Percentiles rank a stretch among this genome's conserved stretches.
These are phyloP conservation scores for Chaetomiaceae sp. DNA, from an alignment of 2,329 filamentous ascomycete genomes.

Conservation along the genomic window DNA sequence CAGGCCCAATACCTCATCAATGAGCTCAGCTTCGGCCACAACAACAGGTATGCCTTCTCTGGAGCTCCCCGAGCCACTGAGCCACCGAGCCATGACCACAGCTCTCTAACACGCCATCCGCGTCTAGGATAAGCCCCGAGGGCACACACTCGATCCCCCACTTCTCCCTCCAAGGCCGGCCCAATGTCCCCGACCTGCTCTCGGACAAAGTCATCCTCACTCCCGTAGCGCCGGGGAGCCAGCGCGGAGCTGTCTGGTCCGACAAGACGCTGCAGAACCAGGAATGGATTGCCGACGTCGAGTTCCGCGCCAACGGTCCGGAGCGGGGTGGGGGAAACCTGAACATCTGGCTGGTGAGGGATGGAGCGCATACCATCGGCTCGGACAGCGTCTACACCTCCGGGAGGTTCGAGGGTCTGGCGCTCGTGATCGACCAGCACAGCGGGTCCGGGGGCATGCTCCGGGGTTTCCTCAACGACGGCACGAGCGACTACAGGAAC, in stretches of 20 bases:
- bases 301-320: conserved; percentile 81
- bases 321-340: conserved; percentile 85
- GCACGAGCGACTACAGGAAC: conserved; percentile 69
- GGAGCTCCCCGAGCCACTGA: too few relatives aligned
- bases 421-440: conserved; percentile 78
- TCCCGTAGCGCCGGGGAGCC: conserved; percentile 79
- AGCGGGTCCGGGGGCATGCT: conserved; percentile 74
- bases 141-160: conserved; percentile 48
- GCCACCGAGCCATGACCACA: too few relatives aligned
- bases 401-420: conserved; percentile 83
- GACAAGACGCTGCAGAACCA: conserved; percentile 55
- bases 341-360: conserved; percentile 83
- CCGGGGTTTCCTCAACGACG: conserved; percentile 91
- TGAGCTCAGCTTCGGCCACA: conserved; percentile 73
- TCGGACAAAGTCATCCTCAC: conserved; percentile 92
- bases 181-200: conserved; percentile 57
- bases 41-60: conserved; percentile 46
- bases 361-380: conserved; percentile 60
- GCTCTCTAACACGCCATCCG: conserved; percentile 1
- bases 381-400: conserved; percentile 79
- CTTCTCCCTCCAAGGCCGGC: conserved; percentile 52
- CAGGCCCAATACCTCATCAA: conserved; percentile 65
- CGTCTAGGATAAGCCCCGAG: conserved; percentile 59
- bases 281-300: conserved; percentile 78
- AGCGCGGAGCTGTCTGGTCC: conserved; percentile 78